These are phyloP conservation scores for Leccinum aurantiacum DNA, from an alignment of 768 basidiomycete genomes.

Conservation along the genomic window DNA sequence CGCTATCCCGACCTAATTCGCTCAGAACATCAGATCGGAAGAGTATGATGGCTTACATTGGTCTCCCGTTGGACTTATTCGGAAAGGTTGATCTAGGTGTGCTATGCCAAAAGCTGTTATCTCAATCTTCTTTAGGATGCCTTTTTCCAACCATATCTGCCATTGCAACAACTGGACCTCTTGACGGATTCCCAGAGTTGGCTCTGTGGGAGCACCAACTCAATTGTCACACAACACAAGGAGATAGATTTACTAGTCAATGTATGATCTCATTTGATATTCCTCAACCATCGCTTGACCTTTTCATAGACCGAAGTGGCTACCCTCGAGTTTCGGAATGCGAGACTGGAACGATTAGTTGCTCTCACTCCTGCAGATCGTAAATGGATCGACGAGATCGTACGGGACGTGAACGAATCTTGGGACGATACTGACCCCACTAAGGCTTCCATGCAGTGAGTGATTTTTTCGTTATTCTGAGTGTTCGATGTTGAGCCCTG, in stretches of 20 bases:
- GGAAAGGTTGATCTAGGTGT: slow-evolving; percentile 59
- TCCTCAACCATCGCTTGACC: slow-evolving; percentile 1
- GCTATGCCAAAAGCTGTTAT: neutral
- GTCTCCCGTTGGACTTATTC: slow-evolving; percentile 92
- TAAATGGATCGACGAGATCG: slow-evolving; percentile 97
- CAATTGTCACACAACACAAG: slow-evolving; percentile 90
- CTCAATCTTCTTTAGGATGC: slow-evolving; percentile 55
- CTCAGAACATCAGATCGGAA: slow-evolving; percentile 85
- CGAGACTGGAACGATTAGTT: slow-evolving; percentile 72
- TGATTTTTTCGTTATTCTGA: slow-evolving; percentile 13
- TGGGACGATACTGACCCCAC: slow-evolving; percentile 69
- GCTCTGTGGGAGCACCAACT: slow-evolving; percentile 95
- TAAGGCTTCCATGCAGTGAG: slow-evolving; percentile 64
- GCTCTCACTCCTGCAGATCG: slow-evolving; percentile 89
- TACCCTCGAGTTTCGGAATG: slow-evolving; percentile 82
- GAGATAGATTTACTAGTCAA: slow-evolving; percentile 91
- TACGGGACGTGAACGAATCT: slow-evolving; percentile 79
- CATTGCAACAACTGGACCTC: slow-evolving; percentile 92
- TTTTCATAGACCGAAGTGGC: slow-evolving; percentile 77
- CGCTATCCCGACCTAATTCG: slow-evolving; percentile 71
- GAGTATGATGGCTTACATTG: slow-evolving; percentile 89
- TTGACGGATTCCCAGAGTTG: slow-evolving; percentile 77
- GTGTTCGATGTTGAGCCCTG: slow-evolving; percentile 2
- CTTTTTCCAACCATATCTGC: slow-evolving; percentile 98
- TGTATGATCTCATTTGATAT: slow-evolving; percentile 37